A percentile compares a stretch with the other conserved stretches of the same genome.
Evolutionary conservation across 352 stramenopile genomes (phyloP).

Genomic region (Pythium brassicae): DNA sequence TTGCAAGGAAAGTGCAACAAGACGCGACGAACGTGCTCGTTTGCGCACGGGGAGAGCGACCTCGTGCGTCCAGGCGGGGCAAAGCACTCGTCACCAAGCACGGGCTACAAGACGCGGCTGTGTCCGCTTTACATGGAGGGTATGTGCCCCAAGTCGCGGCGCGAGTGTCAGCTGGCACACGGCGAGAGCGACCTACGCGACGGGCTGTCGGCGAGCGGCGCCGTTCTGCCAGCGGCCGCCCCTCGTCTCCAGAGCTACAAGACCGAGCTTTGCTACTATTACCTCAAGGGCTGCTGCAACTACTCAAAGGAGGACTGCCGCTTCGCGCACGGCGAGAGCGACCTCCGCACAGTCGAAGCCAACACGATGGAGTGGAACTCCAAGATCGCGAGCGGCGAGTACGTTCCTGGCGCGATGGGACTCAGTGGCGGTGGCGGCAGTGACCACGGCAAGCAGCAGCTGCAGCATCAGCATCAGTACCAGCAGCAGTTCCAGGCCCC

Average conservation of each 20-base stretch:
- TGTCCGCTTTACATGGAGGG: constrained; percentile 76
- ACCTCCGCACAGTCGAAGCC: constrained; percentile 78
- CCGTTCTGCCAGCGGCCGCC: constrained; percentile 36
- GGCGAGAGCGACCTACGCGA: constrained; percentile 75
- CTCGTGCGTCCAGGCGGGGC: constrained; percentile 38
- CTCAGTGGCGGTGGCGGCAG: constrained; percentile 13
- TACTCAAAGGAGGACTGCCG: constrained; percentile 84
- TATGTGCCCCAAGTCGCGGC: constrained; percentile 63
- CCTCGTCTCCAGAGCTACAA: constrained; percentile 85
- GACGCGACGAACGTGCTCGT: constrained; percentile 81
- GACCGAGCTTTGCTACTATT: constrained; percentile 88
- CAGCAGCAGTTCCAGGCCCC: constrained; percentile 48
- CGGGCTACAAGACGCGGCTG: constrained; percentile 68
- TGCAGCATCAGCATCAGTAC: constrained; percentile 62
- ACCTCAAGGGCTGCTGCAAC: constrained; percentile 85
- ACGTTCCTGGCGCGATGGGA: background rate
- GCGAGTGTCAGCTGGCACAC: constrained; percentile 74
- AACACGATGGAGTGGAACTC: constrained; percentile 66
- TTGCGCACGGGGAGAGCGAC: constrained; percentile 81
- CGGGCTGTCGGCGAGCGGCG: constrained; percentile 16
- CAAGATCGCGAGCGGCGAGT: constrained; percentile 36
- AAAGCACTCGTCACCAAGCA: constrained; percentile 20
- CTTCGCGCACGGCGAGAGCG: constrained; percentile 81
- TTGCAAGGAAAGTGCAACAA: constrained; percentile 89
- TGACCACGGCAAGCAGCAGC: constrained; percentile 33